Conservation (phyloP, 208 protist species). For the Lotmaria passim region DNA sequence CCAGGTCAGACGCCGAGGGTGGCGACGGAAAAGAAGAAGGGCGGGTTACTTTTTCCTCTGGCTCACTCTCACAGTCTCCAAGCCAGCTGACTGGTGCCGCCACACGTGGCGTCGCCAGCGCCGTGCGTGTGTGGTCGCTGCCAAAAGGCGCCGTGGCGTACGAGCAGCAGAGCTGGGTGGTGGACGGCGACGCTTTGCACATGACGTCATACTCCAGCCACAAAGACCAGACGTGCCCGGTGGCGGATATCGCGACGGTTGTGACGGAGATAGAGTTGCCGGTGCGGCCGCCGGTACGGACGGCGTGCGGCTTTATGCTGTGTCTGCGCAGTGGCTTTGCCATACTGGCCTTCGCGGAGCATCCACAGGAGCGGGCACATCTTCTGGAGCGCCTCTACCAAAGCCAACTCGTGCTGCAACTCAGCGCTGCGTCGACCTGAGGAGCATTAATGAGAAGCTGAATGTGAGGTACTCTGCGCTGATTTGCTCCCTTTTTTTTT, state of each 20-base stretch:
- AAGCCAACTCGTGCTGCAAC: slow-evolving; percentile 15
- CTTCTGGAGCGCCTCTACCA: slow-evolving; percentile 26
- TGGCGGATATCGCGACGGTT: slow-evolving; percentile 14
- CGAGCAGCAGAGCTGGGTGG: slow-evolving; percentile 22
- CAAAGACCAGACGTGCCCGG: not conserved
- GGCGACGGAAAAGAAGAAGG: not conserved
- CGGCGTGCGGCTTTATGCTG: slow-evolving; percentile 19
- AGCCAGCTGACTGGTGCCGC: not conserved
- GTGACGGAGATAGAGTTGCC: slow-evolving; percentile 23
- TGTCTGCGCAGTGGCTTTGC: slow-evolving; percentile 15
- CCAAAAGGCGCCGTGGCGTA: not conserved
- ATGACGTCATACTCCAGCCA: slow-evolving; percentile 1
- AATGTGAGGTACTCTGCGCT: not conserved
- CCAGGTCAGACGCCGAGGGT: not conserved
- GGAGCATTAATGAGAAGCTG: not conserved
- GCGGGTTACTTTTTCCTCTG: not conserved
- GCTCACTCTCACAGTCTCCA: not conserved
- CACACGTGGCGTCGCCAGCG: not conserved
- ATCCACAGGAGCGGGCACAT: slow-evolving; percentile 8
- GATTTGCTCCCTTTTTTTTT: not conserved
- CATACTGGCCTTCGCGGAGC: slow-evolving; percentile 23
- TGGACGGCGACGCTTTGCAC: slow-evolving; percentile 5
- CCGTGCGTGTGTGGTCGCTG: not conserved
- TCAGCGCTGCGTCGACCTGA: not conserved
- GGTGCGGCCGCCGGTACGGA: slow-evolving; percentile 12